These are phyloP conservation scores for Bolboschoenoplectus hybrid DNA, from an alignment of 202 grass and related monocot genomes.

Conservation along the genomic window DNA sequence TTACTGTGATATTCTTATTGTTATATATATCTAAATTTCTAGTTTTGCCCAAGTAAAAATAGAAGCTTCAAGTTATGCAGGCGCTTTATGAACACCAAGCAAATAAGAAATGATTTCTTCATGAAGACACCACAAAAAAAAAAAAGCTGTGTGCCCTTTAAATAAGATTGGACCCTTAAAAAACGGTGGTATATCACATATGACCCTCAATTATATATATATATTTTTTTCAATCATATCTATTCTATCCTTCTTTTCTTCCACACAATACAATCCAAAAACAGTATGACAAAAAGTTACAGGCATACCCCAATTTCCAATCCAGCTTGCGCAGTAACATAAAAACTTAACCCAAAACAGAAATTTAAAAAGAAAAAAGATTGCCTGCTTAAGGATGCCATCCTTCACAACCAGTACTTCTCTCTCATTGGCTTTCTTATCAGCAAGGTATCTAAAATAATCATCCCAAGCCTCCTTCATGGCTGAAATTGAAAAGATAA, in stretches of 20 bases:
- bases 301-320: not conserved
- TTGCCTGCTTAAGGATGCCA: conserved; percentile 67
- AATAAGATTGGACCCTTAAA: not conserved
- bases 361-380: conserved; percentile 32
- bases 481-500: conserved; percentile 95
- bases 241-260: conserved; percentile 15
- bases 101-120: not conserved
- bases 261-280: not conserved
- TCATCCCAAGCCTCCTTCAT: conserved; percentile 98
- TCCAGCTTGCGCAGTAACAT: not conserved
- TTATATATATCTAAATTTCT: not conserved
- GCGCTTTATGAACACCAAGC: not conserved
- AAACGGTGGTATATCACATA: conserved; percentile 15
- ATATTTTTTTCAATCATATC: not conserved
- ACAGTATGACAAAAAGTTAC: not conserved
- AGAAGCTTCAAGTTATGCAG: not conserved
- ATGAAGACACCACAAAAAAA: not conserved
- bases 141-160: not conserved
- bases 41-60: not conserved
- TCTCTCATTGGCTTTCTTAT: conserved; percentile 93
- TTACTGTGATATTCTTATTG: not conserved
- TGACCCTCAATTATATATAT: not conserved
- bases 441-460: conserved; percentile 90
- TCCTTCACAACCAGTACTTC: conserved; percentile 74
- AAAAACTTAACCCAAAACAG: not conserved